Evolutionary conservation across 2,329 filamentous ascomycete genomes (phyloP).

Genomic region (Hypoxylon sp.): DNA sequence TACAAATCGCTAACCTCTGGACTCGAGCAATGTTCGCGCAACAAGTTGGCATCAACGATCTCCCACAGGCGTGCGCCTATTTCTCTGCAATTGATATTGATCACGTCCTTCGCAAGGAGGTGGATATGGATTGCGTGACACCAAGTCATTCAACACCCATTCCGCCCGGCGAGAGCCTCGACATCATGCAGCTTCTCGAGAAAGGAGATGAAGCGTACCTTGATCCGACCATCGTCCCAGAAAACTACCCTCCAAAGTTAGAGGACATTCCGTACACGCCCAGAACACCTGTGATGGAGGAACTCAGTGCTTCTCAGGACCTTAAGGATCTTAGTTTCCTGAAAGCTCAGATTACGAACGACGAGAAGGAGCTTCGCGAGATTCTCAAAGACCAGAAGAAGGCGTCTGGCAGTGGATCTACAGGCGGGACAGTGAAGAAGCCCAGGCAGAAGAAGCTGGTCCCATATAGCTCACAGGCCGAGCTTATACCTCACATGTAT

Average conservation of each 20-base stretch:
- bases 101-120: conserved; percentile 95
- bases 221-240: conserved; percentile 74
- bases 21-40: conserved; percentile 97
- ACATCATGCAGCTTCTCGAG: conserved; percentile 82
- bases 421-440: conserved; percentile 34
- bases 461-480: conserved; percentile 58
- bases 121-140: conserved; percentile 97
- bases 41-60: conserved; percentile 94
- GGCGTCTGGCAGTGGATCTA: conserved; percentile 41
- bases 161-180: conserved; percentile 86
- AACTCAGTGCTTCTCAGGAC: conserved; percentile 67
- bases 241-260: conserved; percentile 67
- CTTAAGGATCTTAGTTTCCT: conserved; percentile 74
- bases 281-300: conserved; percentile 84
- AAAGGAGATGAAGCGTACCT: conserved; percentile 79
- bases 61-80: conserved; percentile 94
- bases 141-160: conserved; percentile 87
- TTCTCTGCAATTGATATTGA: conserved; percentile 98
- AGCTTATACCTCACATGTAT: conserved; percentile 58
- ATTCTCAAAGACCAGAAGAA: conserved; percentile 76
- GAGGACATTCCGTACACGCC: conserved; percentile 77
- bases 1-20: conserved; percentile 96
- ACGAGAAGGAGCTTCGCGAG: conserved; percentile 80
- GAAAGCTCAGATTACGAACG: conserved; percentile 84
- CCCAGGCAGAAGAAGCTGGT: conserved; percentile 50